Base-by-base conservation (phyloP, 139 green algal species). In the Bryopsis sp. region DNA sequence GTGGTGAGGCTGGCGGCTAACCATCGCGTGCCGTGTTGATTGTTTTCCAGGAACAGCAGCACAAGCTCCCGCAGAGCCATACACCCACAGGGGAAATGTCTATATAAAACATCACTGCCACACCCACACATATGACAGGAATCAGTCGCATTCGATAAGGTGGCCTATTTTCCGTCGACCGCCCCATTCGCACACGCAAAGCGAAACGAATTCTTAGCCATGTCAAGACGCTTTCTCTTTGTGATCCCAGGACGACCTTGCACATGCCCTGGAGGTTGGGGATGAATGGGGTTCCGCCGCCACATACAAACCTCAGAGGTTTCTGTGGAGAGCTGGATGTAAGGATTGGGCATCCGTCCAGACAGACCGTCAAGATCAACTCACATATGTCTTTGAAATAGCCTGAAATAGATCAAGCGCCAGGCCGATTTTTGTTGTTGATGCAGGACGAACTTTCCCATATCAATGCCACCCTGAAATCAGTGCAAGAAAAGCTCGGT, bases 251-350 rank as follows among this genome's bases (percentile, higher is more conserved):
- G 43, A 54, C 43, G 43, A 19, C 19, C 15, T 19, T 54, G 11
- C 43, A 54, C 43, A 54, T 54, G 43, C 43, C 43, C 11, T 54
- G 43, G 43, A 19, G 11, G 43, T 19, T 19, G 19, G 43, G 43
- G 15, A 54, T 54, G 43, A 54, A 19, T 11, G 43, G 43, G 15
- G 19, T 54, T 54, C 43, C 43, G 19, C 43, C 43, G 15, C 15
- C 43, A 19, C 43, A 54, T 26, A 26, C 19, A 19, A 54, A 54
- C 43, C 11, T 54, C 43, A 54, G 43, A 19, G 43, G 43, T 26
- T 54, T 54, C 43, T 54, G 43, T 54, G 43, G 43, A 54, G 43
- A 54, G 15, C 43, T 54, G 43, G 43, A 54, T 54, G 43, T 54
- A 19, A 54, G 43, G n/a, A n/a, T n/a, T 54, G 43, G 19, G 43